phyloP scores from a whole-genome alignment of 169 alveolate genomes.

The Plasmodium cynomolgi region DNA sequence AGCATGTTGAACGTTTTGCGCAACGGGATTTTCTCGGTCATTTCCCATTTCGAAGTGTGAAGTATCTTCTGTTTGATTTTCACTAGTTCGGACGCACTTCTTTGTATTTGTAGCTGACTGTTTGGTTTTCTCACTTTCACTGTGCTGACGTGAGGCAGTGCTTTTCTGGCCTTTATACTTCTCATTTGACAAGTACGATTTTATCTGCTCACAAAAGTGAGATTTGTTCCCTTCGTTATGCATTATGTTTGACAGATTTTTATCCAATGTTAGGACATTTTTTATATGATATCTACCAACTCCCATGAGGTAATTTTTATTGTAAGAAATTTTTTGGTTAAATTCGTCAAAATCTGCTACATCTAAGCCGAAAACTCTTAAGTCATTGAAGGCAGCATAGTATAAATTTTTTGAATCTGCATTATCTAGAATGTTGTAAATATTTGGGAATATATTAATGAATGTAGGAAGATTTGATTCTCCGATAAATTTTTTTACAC shows the following conservation, averaged over 20 bases:
- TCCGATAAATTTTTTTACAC: conserved; percentile 81
- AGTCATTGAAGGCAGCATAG: conserved; percentile 76
- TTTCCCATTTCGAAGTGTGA: neutral
- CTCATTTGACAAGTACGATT: conserved; percentile 11
- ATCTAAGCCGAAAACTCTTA: conserved; percentile 78
- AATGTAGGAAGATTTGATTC: conserved; percentile 75
- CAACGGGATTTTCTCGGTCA: neutral
- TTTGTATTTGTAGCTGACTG: conserved; percentile 7
- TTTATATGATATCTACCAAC: conserved; percentile 79
- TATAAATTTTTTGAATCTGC: conserved; percentile 70
- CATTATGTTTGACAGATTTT: conserved; percentile 19
- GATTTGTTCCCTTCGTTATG: conserved; percentile 12
- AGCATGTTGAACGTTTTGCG: neutral
- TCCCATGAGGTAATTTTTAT: conserved; percentile 75
- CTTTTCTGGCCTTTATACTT: neutral
- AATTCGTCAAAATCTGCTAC: conserved; percentile 77
- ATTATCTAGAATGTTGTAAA: conserved; percentile 76
- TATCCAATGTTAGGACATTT: conserved; percentile 74
- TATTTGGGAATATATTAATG: conserved; percentile 79
- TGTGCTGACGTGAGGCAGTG: neutral
- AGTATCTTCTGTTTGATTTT: conserved; percentile 1
- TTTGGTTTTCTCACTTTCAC: neutral
- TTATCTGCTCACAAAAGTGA: conserved; percentile 20
- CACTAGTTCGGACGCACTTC: neutral
- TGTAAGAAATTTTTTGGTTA: conserved; percentile 72